phyloP scores from a whole-genome alignment of 1,284 basidiomycete genomes.

The Leccinum pachyderme region DNA sequence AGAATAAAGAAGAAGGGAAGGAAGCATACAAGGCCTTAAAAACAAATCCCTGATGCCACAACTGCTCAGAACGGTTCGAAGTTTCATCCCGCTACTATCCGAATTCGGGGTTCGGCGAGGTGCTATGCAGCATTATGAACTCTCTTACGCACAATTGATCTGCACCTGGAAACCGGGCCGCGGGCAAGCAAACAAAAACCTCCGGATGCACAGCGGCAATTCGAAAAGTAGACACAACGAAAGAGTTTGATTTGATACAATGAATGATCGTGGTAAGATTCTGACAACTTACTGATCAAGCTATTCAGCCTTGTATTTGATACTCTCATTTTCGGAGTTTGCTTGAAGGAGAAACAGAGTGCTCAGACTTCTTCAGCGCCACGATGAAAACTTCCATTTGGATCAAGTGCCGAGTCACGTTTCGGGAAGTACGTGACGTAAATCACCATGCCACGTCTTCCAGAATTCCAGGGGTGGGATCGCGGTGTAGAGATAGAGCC shows the following conservation, averaged over 20 bases:
- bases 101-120: constrained; percentile 6
- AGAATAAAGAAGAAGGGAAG: not conserved
- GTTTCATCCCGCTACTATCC: not conserved
- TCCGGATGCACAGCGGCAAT: not conserved
- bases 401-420: constrained; percentile 6
- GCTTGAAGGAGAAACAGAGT: not conserved
- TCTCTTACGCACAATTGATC: not conserved
- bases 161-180: constrained; percentile 2
- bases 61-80: not conserved
- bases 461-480: not conserved
- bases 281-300: not conserved
- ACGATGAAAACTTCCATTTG: constrained; percentile 9
- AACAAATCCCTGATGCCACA: not conserved
- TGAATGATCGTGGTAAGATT: not conserved
- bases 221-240: not conserved
- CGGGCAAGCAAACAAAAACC: not conserved
- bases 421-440: constrained; percentile 6
- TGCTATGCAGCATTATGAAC: not conserved
- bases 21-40: constrained; percentile 9
- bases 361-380: not conserved
- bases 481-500: not conserved
- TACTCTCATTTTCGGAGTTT: not conserved
- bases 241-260: not conserved
- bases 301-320: not conserved
- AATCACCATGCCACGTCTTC: not conserved